A percentile compares a stretch with the other conserved stretches of the same genome.
phyloP scores from a whole-genome alignment of 257 asterid genomes.

The Asclepias syriaca region DNA sequence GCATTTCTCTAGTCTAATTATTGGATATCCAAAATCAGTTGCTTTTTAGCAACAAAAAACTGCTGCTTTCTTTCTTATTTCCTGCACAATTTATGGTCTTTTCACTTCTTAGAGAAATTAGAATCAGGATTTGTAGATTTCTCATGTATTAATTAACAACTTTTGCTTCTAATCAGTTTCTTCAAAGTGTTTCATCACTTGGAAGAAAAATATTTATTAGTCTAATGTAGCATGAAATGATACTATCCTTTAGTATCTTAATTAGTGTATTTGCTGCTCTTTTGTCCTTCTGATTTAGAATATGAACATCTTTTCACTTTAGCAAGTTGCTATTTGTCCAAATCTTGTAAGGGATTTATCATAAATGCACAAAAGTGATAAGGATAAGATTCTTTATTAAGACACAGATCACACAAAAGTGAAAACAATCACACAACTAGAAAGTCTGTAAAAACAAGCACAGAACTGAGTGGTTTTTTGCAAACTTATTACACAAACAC shows the following conservation, averaged over 20 bases:
- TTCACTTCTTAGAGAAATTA: not conserved
- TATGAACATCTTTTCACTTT: not conserved
- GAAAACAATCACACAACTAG: not conserved
- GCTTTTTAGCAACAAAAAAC: not conserved
- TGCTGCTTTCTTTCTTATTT: not conserved
- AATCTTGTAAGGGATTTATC: no score
- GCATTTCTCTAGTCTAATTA: slow-evolving; percentile 63
- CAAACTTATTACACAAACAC: slow-evolving; percentile 1
- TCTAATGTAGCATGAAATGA: not conserved
- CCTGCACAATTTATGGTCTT: not conserved
- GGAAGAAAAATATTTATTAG: not conserved
- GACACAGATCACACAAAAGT: not conserved
- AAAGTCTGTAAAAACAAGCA: not conserved
- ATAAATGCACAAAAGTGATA: no score
- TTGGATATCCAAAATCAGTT: not conserved
- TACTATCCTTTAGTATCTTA: not conserved
- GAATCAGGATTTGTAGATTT: slow-evolving; percentile 9
- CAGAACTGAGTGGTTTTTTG: not conserved
- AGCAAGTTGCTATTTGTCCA: no score
- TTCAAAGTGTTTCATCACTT: slow-evolving; percentile 1
- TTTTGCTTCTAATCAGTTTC: not conserved
- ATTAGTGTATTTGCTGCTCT: not conserved
- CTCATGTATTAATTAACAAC: not conserved
- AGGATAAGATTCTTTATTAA: not conserved
- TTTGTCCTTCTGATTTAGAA: no score